Conservation (phyloP, 2,329 filamentous ascomycete genomes). For the Tothia fuscella region DNA sequence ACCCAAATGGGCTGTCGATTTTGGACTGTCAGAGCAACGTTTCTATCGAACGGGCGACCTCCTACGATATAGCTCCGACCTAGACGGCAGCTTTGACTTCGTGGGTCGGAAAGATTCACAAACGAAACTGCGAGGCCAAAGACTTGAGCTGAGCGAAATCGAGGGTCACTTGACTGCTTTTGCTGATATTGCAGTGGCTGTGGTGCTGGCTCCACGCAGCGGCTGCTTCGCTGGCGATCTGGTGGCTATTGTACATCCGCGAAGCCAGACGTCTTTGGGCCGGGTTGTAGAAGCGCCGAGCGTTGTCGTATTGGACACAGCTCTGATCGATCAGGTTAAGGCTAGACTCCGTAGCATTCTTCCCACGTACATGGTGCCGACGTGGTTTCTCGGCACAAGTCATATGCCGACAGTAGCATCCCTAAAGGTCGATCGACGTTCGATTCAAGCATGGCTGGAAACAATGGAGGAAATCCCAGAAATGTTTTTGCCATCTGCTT, state of each 20-base stretch:
- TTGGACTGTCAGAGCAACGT: constrained; percentile 32
- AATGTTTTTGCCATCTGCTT: not conserved
- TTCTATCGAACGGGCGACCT: constrained; percentile 83
- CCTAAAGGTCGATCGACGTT: not conserved
- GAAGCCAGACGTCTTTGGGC: too few relatives aligned
- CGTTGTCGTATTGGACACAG: too few relatives aligned
- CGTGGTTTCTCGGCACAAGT: not conserved
- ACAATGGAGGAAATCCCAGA: too few relatives aligned
- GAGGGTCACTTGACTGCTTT: constrained; percentile 76
- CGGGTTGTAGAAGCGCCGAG: too few relatives aligned
- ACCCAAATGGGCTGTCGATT: constrained; percentile 23
- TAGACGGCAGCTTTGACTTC: constrained; percentile 77
- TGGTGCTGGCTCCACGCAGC: too few relatives aligned
- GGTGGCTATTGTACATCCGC: too few relatives aligned
- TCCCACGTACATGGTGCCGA: not conserved
- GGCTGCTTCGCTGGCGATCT: too few relatives aligned
- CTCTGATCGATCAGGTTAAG: too few relatives aligned
- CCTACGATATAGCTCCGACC: constrained; percentile 65
- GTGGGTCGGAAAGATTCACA: constrained; percentile 81
- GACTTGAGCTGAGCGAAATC: constrained; percentile 82
- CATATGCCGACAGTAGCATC: not conserved
- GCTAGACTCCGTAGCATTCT: too few relatives aligned
- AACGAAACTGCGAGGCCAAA: constrained; percentile 78
- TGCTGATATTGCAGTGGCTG: too few relatives aligned
- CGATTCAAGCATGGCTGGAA: too few relatives aligned